A percentile compares a stretch with the other conserved stretches of the same genome.
Conservation (phyloP, 257 asterid genomes). For the Leptodermis oblonga region DNA sequence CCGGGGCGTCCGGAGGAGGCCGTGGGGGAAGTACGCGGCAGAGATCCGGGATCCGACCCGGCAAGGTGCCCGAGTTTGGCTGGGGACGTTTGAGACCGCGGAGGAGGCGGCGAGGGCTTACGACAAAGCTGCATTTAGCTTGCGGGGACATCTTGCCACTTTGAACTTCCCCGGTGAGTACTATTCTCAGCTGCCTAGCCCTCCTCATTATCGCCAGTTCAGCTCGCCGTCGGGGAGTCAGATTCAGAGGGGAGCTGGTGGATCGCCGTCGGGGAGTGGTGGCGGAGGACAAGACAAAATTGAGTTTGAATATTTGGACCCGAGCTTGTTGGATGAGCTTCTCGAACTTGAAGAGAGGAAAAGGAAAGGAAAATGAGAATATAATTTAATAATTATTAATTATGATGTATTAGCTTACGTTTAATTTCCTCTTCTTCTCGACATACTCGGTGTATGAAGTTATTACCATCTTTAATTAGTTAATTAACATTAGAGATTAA, state of each 20-base stretch:
- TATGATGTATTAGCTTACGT: neutral
- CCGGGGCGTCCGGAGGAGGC: slow-evolving; percentile 56
- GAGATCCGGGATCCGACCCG: slow-evolving; percentile 67
- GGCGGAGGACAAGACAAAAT: slow-evolving; percentile 26
- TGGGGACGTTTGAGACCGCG: slow-evolving; percentile 61
- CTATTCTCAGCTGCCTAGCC: slow-evolving; percentile 42
- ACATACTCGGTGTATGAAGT: neutral
- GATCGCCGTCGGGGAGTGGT: neutral
- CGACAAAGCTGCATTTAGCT: slow-evolving; percentile 40
- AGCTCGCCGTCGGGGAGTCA: neutral
- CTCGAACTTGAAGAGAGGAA: slow-evolving; percentile 40
- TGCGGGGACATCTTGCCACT: slow-evolving; percentile 58
- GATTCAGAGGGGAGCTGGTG: slow-evolving; percentile 3
- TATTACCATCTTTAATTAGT: neutral
- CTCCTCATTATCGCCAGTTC: slow-evolving; percentile 37
- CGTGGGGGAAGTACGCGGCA: slow-evolving; percentile 71
- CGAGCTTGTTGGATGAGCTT: slow-evolving; percentile 54
- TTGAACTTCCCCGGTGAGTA: slow-evolving; percentile 57
- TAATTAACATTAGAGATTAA: too few species aligned
- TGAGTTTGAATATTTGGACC: slow-evolving; percentile 48
- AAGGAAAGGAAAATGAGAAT: slow-evolving; percentile 24
- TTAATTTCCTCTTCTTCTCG: neutral
- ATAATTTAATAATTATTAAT: neutral
- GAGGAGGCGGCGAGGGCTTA: slow-evolving; percentile 54
- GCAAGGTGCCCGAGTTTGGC: slow-evolving; percentile 53